Base-by-base conservation (phyloP, 768 basidiomycete species). In the Kwoniella dendrophila region DNA sequence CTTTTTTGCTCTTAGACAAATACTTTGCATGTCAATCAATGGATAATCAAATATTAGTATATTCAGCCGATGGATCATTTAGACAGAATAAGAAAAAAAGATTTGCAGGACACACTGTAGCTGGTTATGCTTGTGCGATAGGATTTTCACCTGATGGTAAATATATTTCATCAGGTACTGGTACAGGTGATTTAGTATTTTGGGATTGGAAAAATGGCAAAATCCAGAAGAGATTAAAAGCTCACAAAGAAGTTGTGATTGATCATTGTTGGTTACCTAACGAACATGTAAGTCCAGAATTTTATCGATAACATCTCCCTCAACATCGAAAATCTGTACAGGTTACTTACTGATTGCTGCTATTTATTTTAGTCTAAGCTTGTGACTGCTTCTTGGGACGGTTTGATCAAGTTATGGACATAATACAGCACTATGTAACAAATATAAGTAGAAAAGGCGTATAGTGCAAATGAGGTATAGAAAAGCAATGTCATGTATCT, bases 121-220 rank as follows among this genome's bases (percentile, higher is more conserved):
- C 96, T 6, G 96, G 96, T 12, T 98, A 97, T 78, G 96, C 96
- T 1, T 96, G 93, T 76, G 90, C 93, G 74, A 88, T 97, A 32
- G 94, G 91, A 27, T 99, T 99, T 81, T 96, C 94, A 18, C 93
- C 96, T 1, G 96, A 99, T 77, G 96, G 96, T 2, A 92, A 92
- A 79, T 98, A 92, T 90, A 90, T 99, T 72, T 94, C 91, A 73
- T 94, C 92, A 61, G 96, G 96, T 29, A 95, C 97, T 72, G 90
- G 90, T 10, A 87, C 88, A 69, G 96, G 96, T 8, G 93, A 96
- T 77, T 84, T 99, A 43, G 90, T 97, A 2, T 95, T 97, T 80
- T 99, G 96, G 96, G 96, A 98, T 79, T 99, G 92, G 90, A 98
- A 96, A 81, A 94, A 88, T n/a, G 90, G 93, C 1, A 86, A 91